phyloP scores from a whole-genome alignment of 345 rosid genomes.

The Passiflora organensis region DNA sequence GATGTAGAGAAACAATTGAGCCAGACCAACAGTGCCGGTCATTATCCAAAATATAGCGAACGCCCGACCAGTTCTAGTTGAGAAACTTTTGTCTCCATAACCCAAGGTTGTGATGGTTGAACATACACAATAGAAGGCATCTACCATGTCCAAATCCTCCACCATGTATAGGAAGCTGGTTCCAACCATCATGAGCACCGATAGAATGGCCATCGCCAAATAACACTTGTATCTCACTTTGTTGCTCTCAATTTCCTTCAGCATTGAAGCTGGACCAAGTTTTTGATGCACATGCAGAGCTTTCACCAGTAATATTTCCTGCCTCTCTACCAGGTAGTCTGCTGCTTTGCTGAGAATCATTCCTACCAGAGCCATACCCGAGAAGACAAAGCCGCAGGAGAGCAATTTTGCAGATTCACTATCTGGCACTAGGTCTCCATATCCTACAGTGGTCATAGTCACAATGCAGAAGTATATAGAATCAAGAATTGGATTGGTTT shows the following conservation, averaged over 20 bases:
- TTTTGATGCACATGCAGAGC: constrained; percentile 47
- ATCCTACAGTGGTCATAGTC: constrained; percentile 94
- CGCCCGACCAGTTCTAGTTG: constrained; percentile 43
- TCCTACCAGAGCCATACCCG: constrained; percentile 66
- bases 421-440: constrained; percentile 85
- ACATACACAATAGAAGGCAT: constrained; percentile 79
- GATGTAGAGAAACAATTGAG: constrained; percentile 57
- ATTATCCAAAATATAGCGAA: constrained; percentile 76
- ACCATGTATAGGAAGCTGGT: constrained; percentile 31
- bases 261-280: constrained; percentile 36
- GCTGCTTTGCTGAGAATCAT: constrained; percentile 65
- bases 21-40: constrained; percentile 54
- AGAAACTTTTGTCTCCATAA: constrained; percentile 78
- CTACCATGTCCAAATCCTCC: constrained; percentile 44
- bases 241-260: constrained; percentile 50
- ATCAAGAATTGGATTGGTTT: constrained; percentile 59
- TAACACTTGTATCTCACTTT: constrained; percentile 52
- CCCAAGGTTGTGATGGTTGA: constrained; percentile 81
- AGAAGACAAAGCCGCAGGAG: constrained; percentile 72
- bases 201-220: constrained; percentile 30
- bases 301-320: constrained; percentile 61
- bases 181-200: constrained; percentile 45
- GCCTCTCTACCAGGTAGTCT: constrained; percentile 79
- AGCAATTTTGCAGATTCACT: constrained; percentile 52
- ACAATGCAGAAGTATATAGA: constrained; percentile 70